Evolutionary conservation across 139 green algal species (phyloP), one percentile per base, ranked within the genome.

Genomic region (Chlorella sp.): DNA sequence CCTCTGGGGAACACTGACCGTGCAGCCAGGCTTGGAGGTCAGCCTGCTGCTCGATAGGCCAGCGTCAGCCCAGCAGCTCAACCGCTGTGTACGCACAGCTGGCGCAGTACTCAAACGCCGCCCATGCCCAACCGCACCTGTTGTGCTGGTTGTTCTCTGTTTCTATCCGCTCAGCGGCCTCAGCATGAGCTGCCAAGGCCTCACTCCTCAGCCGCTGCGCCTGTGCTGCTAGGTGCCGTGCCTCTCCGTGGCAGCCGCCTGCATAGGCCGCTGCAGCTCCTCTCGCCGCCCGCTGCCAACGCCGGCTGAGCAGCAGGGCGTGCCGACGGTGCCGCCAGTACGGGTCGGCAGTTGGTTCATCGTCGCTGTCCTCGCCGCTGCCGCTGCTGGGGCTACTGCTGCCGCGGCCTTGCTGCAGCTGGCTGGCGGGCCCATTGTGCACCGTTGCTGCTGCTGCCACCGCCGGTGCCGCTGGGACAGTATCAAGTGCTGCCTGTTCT

Each of bases 131-230:
- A 15, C 13, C 51, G 51, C 83, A 83, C 32, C 87, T 81, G 17
- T 47, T 84, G 32, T 21, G 56, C 15, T 20, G 39, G 63, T 91
- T 91, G 80, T 89, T 85, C 39, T 78, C 84, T 18, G 41, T 32
- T 67, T 87, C 78, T 36, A 90, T 90, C 26, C 44, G 23, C 36
- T 62, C 38, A 6, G 87, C 87, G 12, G 87, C 87, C 30, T 64
- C 78, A 9, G 60, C 83, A 63, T 90, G 87, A 9, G 83, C 87
- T 34, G 47, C 38, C 78, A 88, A 64, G 0, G 71, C 80, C 44
- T 62, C 74, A 26, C 26, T 4, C 39, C 86, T 82, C 67, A 90
- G 38, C 6, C 30, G 47, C 30, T 78, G 81, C 56, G 82, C 86
- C 57, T 90, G 65, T 17, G 36, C 63, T 4, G 86, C 86, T 51